Conservation (phyloP, 2,329 filamentous ascomycete genomes). For the Rhinocladiella similis region DNA sequence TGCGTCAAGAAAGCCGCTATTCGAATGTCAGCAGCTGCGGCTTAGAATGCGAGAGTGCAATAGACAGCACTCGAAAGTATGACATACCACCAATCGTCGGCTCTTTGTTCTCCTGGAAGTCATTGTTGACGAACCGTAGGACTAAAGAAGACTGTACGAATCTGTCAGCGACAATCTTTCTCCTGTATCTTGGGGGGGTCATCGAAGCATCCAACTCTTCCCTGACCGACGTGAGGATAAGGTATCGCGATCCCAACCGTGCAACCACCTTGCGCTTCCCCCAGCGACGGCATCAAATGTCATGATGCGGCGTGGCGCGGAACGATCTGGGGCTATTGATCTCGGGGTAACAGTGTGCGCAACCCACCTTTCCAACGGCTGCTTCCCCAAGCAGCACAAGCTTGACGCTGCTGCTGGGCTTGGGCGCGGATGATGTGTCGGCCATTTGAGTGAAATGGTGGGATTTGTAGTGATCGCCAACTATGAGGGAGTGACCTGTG, state of each 20-base stretch:
- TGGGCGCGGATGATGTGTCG: constrained; percentile 70
- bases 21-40: constrained; percentile 12
- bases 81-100: constrained; percentile 91
- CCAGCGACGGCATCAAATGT: background rate
- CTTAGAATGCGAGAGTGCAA: background rate
- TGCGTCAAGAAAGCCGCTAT: constrained; percentile 95
- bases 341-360: constrained; percentile 12
- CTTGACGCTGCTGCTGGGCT: constrained; percentile 99
- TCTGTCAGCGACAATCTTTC: constrained; percentile 18
- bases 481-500: background rate
- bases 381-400: constrained; percentile 96
- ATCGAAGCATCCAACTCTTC: background rate
- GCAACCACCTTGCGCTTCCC: constrained; percentile 3
- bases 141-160: constrained; percentile 84
- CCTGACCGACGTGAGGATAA: constrained; percentile 17
- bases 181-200: background rate
- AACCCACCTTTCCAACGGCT: constrained; percentile 89
- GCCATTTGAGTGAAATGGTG: constrained; percentile 57
- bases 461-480: background rate
- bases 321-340: constrained; percentile 18
- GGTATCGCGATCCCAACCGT: constrained; percentile 20
- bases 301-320: constrained; percentile 1
- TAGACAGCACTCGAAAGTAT: background rate
- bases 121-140: constrained; percentile 97
- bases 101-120: constrained; percentile 99